Percentiles rank a stretch among this genome's conserved stretches.
Conservation (phyloP, 2,329 filamentous ascomycete genomes). For the Aureobasidium sp. region DNA sequence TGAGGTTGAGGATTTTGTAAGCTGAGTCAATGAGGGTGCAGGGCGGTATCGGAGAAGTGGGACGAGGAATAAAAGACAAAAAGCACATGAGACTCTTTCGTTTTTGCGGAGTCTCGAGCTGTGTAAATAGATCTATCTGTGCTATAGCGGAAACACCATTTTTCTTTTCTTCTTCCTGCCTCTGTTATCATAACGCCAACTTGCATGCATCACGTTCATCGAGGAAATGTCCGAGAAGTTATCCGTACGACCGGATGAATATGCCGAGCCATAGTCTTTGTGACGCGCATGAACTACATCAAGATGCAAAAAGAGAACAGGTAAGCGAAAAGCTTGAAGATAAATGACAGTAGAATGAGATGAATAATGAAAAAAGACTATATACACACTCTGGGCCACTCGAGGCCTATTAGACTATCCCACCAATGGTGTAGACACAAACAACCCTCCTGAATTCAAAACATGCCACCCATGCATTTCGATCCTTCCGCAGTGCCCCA, state of each 20-base stretch:
- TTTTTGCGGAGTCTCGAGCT: background rate
- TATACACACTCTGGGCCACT: background rate
- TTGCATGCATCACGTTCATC: background rate
- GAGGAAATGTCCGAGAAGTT: background rate
- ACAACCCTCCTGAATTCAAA: background rate
- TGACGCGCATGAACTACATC: background rate
- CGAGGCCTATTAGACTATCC: background rate
- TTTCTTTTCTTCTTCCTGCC: background rate
- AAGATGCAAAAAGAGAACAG: too few relatives aligned
- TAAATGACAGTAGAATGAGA: background rate
- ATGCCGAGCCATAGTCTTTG: background rate
- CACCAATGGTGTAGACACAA: background rate
- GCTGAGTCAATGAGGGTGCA: background rate
- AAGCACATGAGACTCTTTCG: conserved; percentile 4
- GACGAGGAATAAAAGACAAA: background rate
- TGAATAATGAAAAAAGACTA: conserved; percentile 1
- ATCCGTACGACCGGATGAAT: background rate
- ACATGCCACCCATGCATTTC: background rate
- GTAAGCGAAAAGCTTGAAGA: too few relatives aligned
- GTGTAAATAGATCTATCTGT: conserved; percentile 14
- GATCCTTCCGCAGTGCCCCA: background rate
- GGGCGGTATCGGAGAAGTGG: background rate
- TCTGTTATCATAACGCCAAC: background rate
- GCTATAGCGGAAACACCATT: conserved; percentile 11
- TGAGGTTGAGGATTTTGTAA: background rate